A percentile compares a stretch with the other conserved stretches of the same genome.
Conservation (phyloP, 306 rosid genomes). For the Sphenostylis stenocarpa region DNA sequence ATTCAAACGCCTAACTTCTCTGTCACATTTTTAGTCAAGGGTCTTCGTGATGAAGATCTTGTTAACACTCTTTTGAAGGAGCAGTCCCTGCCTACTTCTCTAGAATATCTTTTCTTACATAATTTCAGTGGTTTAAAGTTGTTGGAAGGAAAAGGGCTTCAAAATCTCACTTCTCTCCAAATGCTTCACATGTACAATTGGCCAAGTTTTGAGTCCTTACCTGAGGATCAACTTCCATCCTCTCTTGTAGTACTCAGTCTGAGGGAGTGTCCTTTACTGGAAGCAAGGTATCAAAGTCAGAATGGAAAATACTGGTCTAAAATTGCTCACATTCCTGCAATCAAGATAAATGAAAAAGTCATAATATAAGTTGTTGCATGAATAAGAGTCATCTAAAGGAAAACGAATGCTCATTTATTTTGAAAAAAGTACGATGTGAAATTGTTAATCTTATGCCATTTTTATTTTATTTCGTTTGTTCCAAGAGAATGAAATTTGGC, state of each 20-base stretch:
- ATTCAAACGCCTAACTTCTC: not conserved
- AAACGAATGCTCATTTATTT: not conserved
- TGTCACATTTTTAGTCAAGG: not conserved
- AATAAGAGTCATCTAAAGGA: not conserved
- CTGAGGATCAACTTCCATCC: not conserved
- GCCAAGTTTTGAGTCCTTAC: not conserved
- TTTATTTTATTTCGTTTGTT: not conserved
- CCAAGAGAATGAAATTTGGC: not conserved
- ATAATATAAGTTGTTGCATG: not conserved
- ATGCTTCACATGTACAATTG: not conserved
- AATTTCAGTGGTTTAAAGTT: not conserved
- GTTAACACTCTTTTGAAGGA: not conserved
- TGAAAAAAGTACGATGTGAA: not conserved
- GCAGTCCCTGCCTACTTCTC: not conserved
- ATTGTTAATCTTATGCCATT: not conserved
- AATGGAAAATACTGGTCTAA: not conserved
- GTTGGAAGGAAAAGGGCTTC: constrained; percentile 6
- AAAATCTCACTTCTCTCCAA: constrained; percentile 8
- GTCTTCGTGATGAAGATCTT: not conserved
- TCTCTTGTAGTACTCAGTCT: not conserved
- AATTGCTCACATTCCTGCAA: constrained; percentile 7
- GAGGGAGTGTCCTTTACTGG: not conserved
- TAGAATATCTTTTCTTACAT: not conserved
- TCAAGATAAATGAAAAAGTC: not conserved
- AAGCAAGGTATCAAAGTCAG: constrained; percentile 8